Evolutionary conservation across 305 asterid species (phyloP).

Genomic region (Fraxinus sp.): DNA sequence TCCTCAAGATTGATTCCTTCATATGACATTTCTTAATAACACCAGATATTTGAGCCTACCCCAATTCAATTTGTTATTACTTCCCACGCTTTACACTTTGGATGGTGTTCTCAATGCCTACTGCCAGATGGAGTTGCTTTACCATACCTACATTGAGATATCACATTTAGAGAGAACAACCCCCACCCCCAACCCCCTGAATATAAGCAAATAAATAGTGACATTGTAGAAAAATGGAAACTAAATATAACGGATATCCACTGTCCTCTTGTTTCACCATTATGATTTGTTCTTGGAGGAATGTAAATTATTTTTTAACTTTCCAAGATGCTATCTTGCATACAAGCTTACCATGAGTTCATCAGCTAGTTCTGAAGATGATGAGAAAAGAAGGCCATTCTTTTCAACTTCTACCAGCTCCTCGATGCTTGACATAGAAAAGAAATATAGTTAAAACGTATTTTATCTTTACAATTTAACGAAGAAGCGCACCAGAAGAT

Average conservation of each 20-base stretch:
- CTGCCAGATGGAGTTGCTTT: background rate
- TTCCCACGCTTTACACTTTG: background rate
- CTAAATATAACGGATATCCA: background rate
- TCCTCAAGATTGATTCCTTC: background rate
- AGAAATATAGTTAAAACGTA: slow-evolving; percentile 21
- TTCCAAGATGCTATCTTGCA: background rate
- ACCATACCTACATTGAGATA: background rate
- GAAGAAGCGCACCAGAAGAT: slow-evolving; percentile 5
- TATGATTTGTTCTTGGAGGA: background rate
- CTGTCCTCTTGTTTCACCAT: background rate
- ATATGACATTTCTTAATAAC: background rate
- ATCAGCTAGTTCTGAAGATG: slow-evolving; percentile 90
- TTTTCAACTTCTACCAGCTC: slow-evolving; percentile 84
- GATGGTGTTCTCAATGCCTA: background rate
- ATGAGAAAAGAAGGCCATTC: slow-evolving; percentile 90
- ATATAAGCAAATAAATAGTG: background rate
- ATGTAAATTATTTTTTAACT: background rate
- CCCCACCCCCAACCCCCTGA: background rate
- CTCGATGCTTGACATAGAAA: slow-evolving; percentile 55
- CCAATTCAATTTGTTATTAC: background rate
- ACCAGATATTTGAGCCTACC: background rate
- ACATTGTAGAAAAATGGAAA: background rate
- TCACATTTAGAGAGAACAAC: background rate
- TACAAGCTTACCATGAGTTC: slow-evolving; percentile 73
- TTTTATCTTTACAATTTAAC: slow-evolving; percentile 2